Conservation (phyloP, 2,329 filamentous ascomycete genomes). For the Diplodia corticola region DNA sequence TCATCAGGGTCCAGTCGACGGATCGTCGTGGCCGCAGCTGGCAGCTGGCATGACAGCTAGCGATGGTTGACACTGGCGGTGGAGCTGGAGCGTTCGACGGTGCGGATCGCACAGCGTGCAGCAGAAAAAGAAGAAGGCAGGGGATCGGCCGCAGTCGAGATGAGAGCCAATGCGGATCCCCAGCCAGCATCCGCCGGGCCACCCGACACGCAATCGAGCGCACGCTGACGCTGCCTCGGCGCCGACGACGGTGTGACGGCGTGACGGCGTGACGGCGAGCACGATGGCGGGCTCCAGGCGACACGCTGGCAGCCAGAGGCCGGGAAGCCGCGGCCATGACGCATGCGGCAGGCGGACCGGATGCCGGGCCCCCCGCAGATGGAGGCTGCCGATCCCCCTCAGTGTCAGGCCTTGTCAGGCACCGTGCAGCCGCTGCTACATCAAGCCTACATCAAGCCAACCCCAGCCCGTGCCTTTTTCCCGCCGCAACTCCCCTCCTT, state of each 20-base stretch:
- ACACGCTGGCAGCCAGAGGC: background rate
- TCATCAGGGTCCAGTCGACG: slow-evolving; percentile 17
- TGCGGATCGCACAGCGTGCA: too few species aligned
- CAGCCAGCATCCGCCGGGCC: background rate
- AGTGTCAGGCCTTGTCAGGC: slow-evolving; percentile 4
- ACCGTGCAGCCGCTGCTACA: slow-evolving; percentile 6
- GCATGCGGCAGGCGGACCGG: slow-evolving; percentile 7
- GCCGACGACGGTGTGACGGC: background rate
- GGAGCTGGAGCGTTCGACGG: background rate
- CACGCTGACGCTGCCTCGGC: background rate
- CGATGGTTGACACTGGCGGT: background rate
- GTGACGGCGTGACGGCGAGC: too few species aligned
- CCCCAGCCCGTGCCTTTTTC: background rate
- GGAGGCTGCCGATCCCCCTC: slow-evolving; percentile 10
- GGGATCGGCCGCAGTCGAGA: background rate
- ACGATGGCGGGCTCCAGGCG: too few species aligned
- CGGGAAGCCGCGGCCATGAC: background rate
- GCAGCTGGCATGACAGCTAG: background rate
- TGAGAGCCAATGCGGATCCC: background rate
- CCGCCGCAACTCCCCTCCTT: background rate
- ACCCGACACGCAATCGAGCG: background rate
- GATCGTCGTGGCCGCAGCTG: background rate
- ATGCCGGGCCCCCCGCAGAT: too few species aligned
- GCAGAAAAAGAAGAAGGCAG: background rate
- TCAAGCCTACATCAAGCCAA: background rate